These are phyloP conservation scores for Tetraselmis chui DNA, from an alignment of 139 green algal genomes.

Conservation along the genomic window DNA sequence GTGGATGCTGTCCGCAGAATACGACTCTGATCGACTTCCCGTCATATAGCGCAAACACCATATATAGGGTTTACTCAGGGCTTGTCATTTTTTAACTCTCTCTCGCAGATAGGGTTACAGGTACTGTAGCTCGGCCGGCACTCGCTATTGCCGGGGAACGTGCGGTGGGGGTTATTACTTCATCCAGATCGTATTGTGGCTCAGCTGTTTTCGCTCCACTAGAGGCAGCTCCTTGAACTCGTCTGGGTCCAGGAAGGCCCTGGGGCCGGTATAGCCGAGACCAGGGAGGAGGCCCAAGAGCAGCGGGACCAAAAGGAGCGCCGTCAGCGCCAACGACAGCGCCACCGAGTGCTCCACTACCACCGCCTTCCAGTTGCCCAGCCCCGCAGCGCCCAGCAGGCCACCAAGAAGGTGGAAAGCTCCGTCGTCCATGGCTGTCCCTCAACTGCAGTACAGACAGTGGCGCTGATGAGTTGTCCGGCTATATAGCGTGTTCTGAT, in stretches of 20 bases:
- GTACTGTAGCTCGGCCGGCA: too few relatives aligned
- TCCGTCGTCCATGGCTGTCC: too few relatives aligned
- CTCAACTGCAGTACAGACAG: too few relatives aligned
- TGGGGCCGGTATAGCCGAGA: not conserved
- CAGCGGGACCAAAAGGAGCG: not conserved
- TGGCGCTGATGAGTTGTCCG: too few relatives aligned
- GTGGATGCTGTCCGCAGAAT: too few relatives aligned
- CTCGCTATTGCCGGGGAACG: not conserved
- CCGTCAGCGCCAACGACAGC: not conserved
- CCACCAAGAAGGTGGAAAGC: not conserved
- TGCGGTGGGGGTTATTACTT: not conserved
- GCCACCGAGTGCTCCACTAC: not conserved
- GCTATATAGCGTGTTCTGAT: too few relatives aligned
- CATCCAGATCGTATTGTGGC: constrained; percentile 30
- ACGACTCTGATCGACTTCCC: too few relatives aligned
- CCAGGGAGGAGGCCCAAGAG: not conserved
- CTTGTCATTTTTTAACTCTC: too few relatives aligned
- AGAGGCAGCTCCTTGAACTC: constrained; percentile 28
- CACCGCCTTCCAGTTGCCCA: not conserved
- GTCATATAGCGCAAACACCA: too few relatives aligned
- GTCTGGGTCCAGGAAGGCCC: constrained; percentile 35
- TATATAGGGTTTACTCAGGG: too few relatives aligned
- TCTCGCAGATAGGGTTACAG: too few relatives aligned
- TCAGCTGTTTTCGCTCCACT: constrained; percentile 39
- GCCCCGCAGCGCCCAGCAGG: not conserved